A percentile compares a stretch with the other conserved stretches of the same genome.
phyloP scores from a whole-genome alignment of 768 basidiomycete species.

The Pleurotus ostreatus region DNA sequence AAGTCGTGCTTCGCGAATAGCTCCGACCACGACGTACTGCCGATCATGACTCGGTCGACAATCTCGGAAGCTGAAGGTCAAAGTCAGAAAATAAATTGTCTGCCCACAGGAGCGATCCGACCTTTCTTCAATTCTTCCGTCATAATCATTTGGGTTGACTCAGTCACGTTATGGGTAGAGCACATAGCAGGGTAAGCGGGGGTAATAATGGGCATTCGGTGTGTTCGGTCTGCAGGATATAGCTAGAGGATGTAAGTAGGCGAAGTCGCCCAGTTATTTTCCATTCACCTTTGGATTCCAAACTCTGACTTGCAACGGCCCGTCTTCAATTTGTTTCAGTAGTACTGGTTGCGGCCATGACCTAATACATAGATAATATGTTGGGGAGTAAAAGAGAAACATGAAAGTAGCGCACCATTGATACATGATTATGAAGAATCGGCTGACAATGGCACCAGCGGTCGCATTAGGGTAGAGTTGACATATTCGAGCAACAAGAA shows the following conservation, averaged over 20 bases:
- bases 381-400: not conserved
- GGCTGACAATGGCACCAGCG: constrained; percentile 92
- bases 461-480: constrained; percentile 95
- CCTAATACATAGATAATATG: constrained; percentile 44
- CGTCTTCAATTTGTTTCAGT: constrained; percentile 94
- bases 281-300: constrained; percentile 90
- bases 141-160: constrained; percentile 94
- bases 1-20: constrained; percentile 96
- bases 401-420: constrained; percentile 64
- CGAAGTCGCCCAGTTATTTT: not conserved
- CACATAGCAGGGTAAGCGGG: constrained; percentile 99
- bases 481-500: constrained; percentile 98
- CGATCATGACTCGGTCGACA: constrained; percentile 87
- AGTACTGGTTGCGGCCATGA: constrained; percentile 98
- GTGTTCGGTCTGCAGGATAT: constrained; percentile 89
- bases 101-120: constrained; percentile 18
- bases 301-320: constrained; percentile 86
- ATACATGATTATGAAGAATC: constrained; percentile 98
- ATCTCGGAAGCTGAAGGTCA: constrained; percentile 72
- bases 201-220: constrained; percentile 99
- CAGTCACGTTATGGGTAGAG: constrained; percentile 95
- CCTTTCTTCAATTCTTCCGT: constrained; percentile 95
- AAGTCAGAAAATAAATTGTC: constrained; percentile 10
- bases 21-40: constrained; percentile 83
- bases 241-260: constrained; percentile 39